Base-by-base conservation (phyloP, 805 yeast genomes). In the Nakazawaea wickerhamii region DNA sequence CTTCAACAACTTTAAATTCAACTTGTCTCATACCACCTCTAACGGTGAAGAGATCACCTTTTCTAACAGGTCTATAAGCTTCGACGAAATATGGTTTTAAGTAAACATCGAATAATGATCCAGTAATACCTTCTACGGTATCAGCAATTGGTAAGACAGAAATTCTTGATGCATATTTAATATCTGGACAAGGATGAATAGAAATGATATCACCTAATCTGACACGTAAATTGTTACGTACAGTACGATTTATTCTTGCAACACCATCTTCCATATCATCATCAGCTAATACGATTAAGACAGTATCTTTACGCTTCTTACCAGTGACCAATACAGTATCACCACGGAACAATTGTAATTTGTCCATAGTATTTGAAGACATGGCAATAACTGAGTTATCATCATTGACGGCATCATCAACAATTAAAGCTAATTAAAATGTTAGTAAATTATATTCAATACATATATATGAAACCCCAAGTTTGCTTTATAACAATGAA, bases 11-110 rank as follows among this genome's bases (percentile, higher is more conserved):
- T 66, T 93, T 95, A 71, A 93, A 93, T 65, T 93, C 99, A 34
- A 93, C 99, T 63, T 91, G 98, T 68, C 99, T 82, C 99, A 93
- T 93, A 62, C 97, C 96, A 59, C 99, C 99, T 64, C 99, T 81
- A 20, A 88, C 98, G 37, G 91, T 80, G 67, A 93, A 93, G 55
- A 86, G 85, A 61, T 93, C 99, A 51, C 97, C 97, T 63, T 90
- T 91, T 67, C 97, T 84, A 30, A 93, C 96, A 4, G 99, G 99
- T 68, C 99, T 83, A 68, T 93, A 93, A 44, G 99, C 97, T 68
- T 93, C 99, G 35, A 93, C 97, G 61, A 93, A 93, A 70, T 93
- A 93, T 31, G 99, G 99, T 70, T 93, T 93, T 63, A 93, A 76
- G 70, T 84, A 93, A 19, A 90, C 96, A 58, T 93, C 99, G 55